Evolutionary conservation across 306 rosid genomes (phyloP), one percentile per base, ranked within the genome.

Genomic region (Quercus dentata): DNA sequence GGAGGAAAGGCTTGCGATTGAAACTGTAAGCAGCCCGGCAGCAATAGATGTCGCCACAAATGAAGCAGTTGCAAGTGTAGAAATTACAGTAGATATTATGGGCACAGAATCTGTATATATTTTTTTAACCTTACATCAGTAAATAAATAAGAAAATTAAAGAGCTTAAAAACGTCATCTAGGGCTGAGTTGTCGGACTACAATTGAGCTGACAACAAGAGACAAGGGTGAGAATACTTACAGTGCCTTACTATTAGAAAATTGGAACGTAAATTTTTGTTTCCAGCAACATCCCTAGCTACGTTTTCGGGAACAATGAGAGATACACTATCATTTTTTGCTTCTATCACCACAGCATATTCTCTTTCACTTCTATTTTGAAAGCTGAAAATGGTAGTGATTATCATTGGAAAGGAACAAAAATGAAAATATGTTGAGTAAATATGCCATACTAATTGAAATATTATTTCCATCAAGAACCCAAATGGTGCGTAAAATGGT

Each of bases 221-320:
- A 44, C 4, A 59, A 49, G 56, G 11, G 9, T 46, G 56, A 73
- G 56, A 76, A 73, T 58, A 87, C 41, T 92, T 91, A 94, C 98
- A 92, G 77, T 85, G 98, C 87, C 87, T 86, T 87, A 94, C 91
- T 88, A 81, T 87, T 75, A 94, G 92, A 87, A 87, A 87, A 86
- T 92, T 91, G 78, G 97, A 92, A 77, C 92, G 88, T 27, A 89
- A 84, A 83, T 94, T 94, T 86, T 78, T 84, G 86, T 94, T 94
- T 80, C 97, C 97, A 54, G 97, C 87, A 82, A 94, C 87, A 80
- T 94, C 98, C 1, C 8, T 61, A 3, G 97, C 86, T 70, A 81
- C 82, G 35, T 92, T 94, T 83, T 86, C 97, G 1, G 97, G 98
- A 76, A 94, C 90, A 59, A 76, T 76, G 78, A 92, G 79, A 54